Base-by-base conservation (phyloP, 495 filamentous ascomycete genomes). In the Xylaria scruposa region DNA sequence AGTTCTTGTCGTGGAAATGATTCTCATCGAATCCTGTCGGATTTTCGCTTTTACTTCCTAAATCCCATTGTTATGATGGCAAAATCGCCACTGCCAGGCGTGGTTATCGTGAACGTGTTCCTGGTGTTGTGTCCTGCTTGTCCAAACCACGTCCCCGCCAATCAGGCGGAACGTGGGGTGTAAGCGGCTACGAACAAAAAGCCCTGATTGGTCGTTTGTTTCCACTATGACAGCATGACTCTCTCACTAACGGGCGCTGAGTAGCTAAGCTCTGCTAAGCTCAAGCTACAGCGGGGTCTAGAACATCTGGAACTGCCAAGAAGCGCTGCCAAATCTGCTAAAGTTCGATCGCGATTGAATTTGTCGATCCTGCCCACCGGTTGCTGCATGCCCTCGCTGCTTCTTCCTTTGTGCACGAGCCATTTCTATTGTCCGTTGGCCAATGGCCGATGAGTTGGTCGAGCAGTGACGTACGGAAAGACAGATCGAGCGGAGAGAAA, bases 141-240 rank as follows among this genome's bases (percentile, higher is more conserved):
- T 6, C 15, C 1, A n/a, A 51, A 53, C 4, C 15, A 10, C 9
- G 4, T 9, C 17, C 38, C 3, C 26, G 24, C 63, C 46, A 67
- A 67, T 67, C n/a, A 67, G 46, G 38, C 1, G 46, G 19, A 24
- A 53, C 46, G 26, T 21, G 26, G 29, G 15, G 44, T 44, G 38
- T 12, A 62, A 15, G 38, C 6, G 19, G n/a, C 47, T 51, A 51
- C 36, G n/a, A 24, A 10, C 21, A 3, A 24, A 51, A 3, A 24
- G 47, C 2, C 8, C 6, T 36, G 59, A 62, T 62, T 62, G 59
- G 59, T 17, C 31, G 61, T 1, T 12, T 4, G 12, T 13, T 1
- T 9, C 49, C 44, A 26, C 65, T 29, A 56, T 67, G 65, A 67
- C 65, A 5, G 8, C 65, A 67, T 56, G 47, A 67, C 49, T 67